Evolutionary conservation across 257 asterid genomes (phyloP).

Genomic region (Salvia hispanica): DNA sequence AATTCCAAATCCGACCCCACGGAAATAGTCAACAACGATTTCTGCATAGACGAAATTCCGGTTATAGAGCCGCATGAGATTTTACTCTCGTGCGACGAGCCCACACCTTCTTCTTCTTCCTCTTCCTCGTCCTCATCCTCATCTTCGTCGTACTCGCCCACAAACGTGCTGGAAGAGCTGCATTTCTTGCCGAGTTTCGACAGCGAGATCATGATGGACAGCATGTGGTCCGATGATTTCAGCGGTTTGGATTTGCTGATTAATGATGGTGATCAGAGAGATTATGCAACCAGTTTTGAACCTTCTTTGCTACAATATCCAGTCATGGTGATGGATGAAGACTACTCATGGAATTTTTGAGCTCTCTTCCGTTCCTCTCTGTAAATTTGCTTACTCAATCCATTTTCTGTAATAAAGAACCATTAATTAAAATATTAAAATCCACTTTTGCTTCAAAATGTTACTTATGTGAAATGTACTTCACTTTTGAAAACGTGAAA

Average conservation of each 20-base stretch:
- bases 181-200: slow-evolving; percentile 44
- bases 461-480: too few species aligned
- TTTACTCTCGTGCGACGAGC: slow-evolving; percentile 35
- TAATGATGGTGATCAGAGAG: slow-evolving; percentile 29
- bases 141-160: slow-evolving; percentile 15
- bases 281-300: slow-evolving; percentile 14
- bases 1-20: slow-evolving; percentile 25
- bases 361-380: background rate
- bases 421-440: background rate
- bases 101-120: slow-evolving; percentile 17
- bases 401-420: slow-evolving; percentile 27
- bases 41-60: slow-evolving; percentile 78
- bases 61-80: slow-evolving; percentile 70
- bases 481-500: background rate
- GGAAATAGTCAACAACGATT: slow-evolving; percentile 55
- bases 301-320: slow-evolving; percentile 28
- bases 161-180: slow-evolving; percentile 40
- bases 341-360: slow-evolving; percentile 34
- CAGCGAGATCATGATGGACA: slow-evolving; percentile 42
- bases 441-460: background rate
- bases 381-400: slow-evolving; percentile 25
- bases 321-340: slow-evolving; percentile 27
- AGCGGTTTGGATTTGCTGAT: slow-evolving; percentile 52
- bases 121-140: slow-evolving; percentile 39
- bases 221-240: slow-evolving; percentile 63